Evolutionary conservation across 345 rosid genomes (phyloP), one percentile per base, ranked within the genome.

Genomic region (Dovyalis caffra): DNA sequence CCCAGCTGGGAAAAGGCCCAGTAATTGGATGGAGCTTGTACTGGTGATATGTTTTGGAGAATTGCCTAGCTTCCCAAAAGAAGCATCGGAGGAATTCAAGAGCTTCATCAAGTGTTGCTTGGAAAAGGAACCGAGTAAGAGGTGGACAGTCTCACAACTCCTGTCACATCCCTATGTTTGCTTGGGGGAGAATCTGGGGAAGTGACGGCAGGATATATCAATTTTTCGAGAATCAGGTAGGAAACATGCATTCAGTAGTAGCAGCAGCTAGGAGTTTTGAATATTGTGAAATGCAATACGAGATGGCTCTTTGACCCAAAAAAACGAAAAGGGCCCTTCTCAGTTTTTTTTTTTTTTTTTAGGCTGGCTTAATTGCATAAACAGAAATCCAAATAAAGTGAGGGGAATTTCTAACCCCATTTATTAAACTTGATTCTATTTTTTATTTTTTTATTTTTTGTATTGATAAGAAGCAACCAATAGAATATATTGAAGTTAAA

Each of bases 101-200:
- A 51, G 66, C 62, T 77, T 81, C 45, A 57, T 81, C 25, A 47
- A n/a, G 56, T 70, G 84, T 43, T 81, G 81, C 73, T 38, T 81
- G 76, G 72, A 81, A 18, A 77, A 67, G 57, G 72, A 78, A 10
- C 68, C 79, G 1, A 32, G 73, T 23, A 78, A 74, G 47, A 67
- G 85, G 35, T 81, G 75, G 70, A 33, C 65, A 1, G 74, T 35
- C 31, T 43, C 65, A 3, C 68, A 78, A n/a, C 70, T 78, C 3
- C 29, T 78, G 8, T 20, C 57, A 0, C 81, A 78, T 12, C 77
- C 77, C 28, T 78, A 58, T 6, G 64, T 64, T 31, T 31, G 49
- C 68, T 47, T 16, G 20, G 53, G 53, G 53, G 53, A 16, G 53
- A 47, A 18, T 15, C 18, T 16, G 53, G n/a, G 21, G 53, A 47